Conservation (phyloP, 2,329 filamentous ascomycete genomes). For the Eutypa lata region DNA sequence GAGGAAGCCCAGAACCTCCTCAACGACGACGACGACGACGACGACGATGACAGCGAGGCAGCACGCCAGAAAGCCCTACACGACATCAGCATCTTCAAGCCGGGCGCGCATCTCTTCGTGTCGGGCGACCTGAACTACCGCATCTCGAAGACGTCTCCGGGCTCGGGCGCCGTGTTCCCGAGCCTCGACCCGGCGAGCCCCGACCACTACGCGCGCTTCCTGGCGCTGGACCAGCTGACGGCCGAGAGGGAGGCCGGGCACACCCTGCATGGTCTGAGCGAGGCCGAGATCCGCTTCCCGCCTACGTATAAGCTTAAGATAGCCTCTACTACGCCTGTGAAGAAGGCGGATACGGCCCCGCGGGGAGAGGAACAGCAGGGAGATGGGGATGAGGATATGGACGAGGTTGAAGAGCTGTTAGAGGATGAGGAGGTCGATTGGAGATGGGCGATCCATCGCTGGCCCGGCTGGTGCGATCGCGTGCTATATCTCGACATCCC, state of each 20-base stretch:
- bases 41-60: conserved; percentile 11
- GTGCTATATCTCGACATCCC: conserved; percentile 72
- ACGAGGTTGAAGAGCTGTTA: conserved; percentile 23
- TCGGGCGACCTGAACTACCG: conserved; percentile 95
- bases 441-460: conserved; percentile 77
- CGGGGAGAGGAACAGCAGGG: no score
- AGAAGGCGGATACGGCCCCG: no score
- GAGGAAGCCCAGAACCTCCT: conserved; percentile 21
- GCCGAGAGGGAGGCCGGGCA: conserved; percentile 65
- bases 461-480: conserved; percentile 91
- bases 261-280: conserved; percentile 74
- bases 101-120: conserved; percentile 76
- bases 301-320: conserved; percentile 89
- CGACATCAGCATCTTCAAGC: conserved; percentile 67
- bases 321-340: conserved; percentile 35
- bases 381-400: no score
- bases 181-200: conserved; percentile 52
- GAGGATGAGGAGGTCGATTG: conserved; percentile 45
- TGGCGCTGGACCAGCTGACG: conserved; percentile 75
- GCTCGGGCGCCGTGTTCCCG: conserved; percentile 60
- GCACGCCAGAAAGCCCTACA: conserved; percentile 41
- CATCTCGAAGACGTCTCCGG: conserved; percentile 66
- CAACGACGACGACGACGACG: conserved; percentile 12
- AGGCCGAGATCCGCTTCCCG: conserved; percentile 73
- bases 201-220: conserved; percentile 63